phyloP scores from a whole-genome alignment of 805 yeast genomes.

The Saccharomyces kudriavzevii region DNA sequence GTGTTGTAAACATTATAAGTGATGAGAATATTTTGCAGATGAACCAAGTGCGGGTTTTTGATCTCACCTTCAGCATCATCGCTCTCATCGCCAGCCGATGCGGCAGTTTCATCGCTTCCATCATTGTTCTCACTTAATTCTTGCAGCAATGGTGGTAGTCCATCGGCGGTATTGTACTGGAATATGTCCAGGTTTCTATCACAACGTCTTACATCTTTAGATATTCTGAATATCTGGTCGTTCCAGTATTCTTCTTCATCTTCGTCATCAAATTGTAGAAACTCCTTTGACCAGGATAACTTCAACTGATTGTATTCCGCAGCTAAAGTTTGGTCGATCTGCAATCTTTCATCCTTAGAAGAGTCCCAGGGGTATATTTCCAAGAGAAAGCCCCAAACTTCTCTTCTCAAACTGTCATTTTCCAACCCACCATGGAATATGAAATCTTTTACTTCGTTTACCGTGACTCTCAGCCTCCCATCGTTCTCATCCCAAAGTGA shows the following conservation, averaged over 20 bases:
- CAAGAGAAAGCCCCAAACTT: slow-evolving; percentile 81
- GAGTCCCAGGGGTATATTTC: slow-evolving; percentile 89
- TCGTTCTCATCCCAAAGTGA: slow-evolving; percentile 62
- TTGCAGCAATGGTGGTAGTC: slow-evolving; percentile 26
- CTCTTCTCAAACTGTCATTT: slow-evolving; percentile 43
- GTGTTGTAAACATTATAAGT: slow-evolving; percentile 80
- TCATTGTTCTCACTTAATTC: slow-evolving; percentile 16
- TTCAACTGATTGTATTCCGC: slow-evolving; percentile 53
- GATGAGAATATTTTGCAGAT: slow-evolving; percentile 66
- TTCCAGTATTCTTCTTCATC: slow-evolving; percentile 65
- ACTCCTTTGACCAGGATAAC: slow-evolving; percentile 57
- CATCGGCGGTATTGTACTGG: slow-evolving; percentile 33
- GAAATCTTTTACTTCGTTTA: slow-evolving; percentile 67
- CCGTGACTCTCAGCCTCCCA: slow-evolving; percentile 69
- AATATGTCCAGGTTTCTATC: slow-evolving; percentile 72
- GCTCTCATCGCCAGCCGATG: slow-evolving; percentile 26
- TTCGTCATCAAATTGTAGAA: slow-evolving; percentile 11
- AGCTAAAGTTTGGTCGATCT: slow-evolving; percentile 46
- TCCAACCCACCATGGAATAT: slow-evolving; percentile 87
- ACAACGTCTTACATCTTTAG: slow-evolving; percentile 87
- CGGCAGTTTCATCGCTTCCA: not conserved
- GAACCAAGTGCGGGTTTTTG: slow-evolving; percentile 64
- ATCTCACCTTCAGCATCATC: slow-evolving; percentile 35
- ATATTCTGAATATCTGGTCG: slow-evolving; percentile 84
- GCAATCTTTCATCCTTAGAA: slow-evolving; percentile 56